phyloP scores from a whole-genome alignment of 108 stramenopile species.

The Stephanodiscus triporus region DNA sequence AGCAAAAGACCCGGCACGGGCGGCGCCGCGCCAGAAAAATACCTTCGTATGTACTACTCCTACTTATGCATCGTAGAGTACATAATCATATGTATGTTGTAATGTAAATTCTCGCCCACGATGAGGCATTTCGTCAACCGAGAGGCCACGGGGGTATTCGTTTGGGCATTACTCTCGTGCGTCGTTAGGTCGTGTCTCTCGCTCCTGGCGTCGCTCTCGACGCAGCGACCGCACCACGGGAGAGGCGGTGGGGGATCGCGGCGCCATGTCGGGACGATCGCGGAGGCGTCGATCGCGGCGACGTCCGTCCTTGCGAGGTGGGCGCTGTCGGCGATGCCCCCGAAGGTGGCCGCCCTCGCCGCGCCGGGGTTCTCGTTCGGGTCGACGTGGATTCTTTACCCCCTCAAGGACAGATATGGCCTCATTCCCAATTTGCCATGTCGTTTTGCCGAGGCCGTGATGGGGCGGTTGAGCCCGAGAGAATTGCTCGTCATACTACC shows the following conservation, averaged over 20 bases:
- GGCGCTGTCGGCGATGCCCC: conserved; percentile 4
- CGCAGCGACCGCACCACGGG: not conserved
- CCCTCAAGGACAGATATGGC: conserved; percentile 37
- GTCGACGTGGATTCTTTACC: conserved; percentile 37
- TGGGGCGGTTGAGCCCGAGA: conserved; percentile 47
- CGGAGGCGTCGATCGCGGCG: not conserved
- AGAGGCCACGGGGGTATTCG: conserved; percentile 13
- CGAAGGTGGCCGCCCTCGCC: not conserved
- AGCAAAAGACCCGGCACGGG: no score
- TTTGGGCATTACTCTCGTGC: conserved; percentile 10
- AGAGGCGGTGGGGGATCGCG: not conserved
- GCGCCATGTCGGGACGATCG: not conserved
- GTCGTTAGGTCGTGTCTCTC: conserved; percentile 12
- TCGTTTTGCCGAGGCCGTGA: conserved; percentile 45
- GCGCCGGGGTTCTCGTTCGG: conserved; percentile 25
- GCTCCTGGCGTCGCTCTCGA: conserved; percentile 5
- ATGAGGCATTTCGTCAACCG: conserved; percentile 6
- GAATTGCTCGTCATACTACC: conserved; percentile 34
- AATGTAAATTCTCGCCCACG: no score
- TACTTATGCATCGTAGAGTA: no score
- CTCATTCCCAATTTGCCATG: conserved; percentile 47
- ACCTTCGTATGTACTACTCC: no score
- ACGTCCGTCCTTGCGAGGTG: conserved; percentile 15
- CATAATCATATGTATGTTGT: no score
- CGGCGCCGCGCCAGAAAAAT: no score